Conservation (phyloP, 768 basidiomycete genomes). For the Coprinellus micaceus region DNA sequence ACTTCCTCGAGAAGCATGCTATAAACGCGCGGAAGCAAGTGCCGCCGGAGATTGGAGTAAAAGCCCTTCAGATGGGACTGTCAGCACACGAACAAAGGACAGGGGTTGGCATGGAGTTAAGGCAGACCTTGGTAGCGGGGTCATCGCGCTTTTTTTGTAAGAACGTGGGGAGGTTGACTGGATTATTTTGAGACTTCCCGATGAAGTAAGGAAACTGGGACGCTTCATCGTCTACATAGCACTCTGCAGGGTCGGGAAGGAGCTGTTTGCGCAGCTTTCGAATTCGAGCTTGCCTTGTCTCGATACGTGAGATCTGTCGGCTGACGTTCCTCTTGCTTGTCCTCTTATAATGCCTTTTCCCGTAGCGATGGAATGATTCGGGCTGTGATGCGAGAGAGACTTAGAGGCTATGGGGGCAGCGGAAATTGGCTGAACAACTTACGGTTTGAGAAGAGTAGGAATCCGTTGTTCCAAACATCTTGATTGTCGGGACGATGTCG, state of each 20-base stretch:
- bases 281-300: not conserved
- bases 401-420: not conserved
- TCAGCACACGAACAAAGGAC: not conserved
- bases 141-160: not conserved
- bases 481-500: conserved; percentile 30
- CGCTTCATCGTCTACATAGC: not conserved
- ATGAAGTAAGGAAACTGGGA: not conserved
- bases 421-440: conserved; percentile 1
- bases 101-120: not conserved
- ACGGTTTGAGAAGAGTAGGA: conserved; percentile 40
- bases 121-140: not conserved
- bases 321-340: not conserved
- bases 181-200: not conserved
- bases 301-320: not conserved
- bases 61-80: conserved; percentile 14
- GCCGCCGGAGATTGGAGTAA: conserved; percentile 30
- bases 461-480: conserved; percentile 32
- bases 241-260: not conserved
- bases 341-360: not conserved
- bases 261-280: not conserved
- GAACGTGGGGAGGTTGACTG: not conserved
- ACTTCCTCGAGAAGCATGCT: not conserved
- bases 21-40: conserved; percentile 28
- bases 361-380: not conserved
- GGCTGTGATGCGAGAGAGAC: not conserved